Conservation (phyloP, 2,329 filamentous ascomycete genomes). For the Colletotrichum sp. region DNA sequence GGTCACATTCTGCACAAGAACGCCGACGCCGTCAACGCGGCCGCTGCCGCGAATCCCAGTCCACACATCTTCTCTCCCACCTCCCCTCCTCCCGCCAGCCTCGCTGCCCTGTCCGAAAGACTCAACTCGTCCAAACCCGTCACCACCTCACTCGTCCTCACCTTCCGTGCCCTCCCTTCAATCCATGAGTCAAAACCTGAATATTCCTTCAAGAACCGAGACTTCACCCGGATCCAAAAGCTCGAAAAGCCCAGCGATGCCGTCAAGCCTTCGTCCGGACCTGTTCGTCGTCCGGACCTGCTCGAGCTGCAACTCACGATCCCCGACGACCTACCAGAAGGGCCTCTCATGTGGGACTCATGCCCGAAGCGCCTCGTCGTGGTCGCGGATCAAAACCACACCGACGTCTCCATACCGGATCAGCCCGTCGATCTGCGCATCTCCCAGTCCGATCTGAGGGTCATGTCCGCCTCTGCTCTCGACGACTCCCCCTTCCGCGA, state of each 20-base stretch:
- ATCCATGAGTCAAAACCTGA: not conserved
- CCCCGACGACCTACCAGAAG: constrained; percentile 10
- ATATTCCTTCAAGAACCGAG: not conserved
- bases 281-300: not conserved
- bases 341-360: constrained; percentile 20
- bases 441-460: constrained; percentile 38
- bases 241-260: not conserved
- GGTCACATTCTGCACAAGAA: constrained; percentile 53
- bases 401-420: constrained; percentile 51
- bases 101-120: constrained; percentile 35
- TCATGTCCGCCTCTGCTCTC: constrained; percentile 21
- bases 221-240: not conserved
- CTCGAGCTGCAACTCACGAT: constrained; percentile 23
- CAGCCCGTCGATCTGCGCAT: constrained; percentile 55
- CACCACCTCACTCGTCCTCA: constrained; percentile 45
- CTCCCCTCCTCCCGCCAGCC: constrained; percentile 51
- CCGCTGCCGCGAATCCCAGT: not conserved
- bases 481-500: constrained; percentile 36
- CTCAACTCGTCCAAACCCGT: constrained; percentile 23
- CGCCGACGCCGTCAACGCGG: not conserved
- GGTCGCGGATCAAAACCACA: constrained; percentile 39
- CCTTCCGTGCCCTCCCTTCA: constrained; percentile 35
- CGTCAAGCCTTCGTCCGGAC: too few relatives aligned
- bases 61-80: constrained; percentile 48
- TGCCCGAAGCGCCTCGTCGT: constrained; percentile 36